These are phyloP conservation scores for Zymoseptoria passerinii DNA, from an alignment of 2,329 filamentous ascomycete genomes.

Conservation along the genomic window DNA sequence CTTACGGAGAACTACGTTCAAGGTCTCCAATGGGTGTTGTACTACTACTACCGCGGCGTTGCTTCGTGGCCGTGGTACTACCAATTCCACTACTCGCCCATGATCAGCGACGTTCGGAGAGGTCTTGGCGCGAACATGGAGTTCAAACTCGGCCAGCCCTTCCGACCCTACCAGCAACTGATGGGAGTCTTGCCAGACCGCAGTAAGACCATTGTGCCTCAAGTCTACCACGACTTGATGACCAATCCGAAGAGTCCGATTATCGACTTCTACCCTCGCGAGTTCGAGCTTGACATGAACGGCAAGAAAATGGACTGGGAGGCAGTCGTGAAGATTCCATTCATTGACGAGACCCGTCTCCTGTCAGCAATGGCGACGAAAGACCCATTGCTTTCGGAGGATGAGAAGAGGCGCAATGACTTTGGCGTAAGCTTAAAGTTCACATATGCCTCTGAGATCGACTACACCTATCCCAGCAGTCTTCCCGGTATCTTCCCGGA, in stretches of 20 bases:
- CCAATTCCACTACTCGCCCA: constrained; percentile 89
- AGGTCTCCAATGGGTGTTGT: constrained; percentile 94
- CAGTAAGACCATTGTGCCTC: constrained; percentile 91
- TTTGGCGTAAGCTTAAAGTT: constrained; percentile 94
- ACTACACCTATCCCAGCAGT: constrained; percentile 81
- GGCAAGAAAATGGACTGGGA: constrained; percentile 99
- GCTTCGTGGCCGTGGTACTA: constrained; percentile 99
- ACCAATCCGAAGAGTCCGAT: constrained; percentile 84
- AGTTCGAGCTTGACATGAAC: constrained; percentile 98
- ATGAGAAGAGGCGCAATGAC: constrained; percentile 74
- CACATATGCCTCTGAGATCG: constrained; percentile 66
- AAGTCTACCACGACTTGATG: constrained; percentile 85
- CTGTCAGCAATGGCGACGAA: constrained; percentile 78
- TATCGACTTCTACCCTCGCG: constrained; percentile 93
- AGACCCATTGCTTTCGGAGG: constrained; percentile 66
- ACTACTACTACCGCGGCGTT: constrained; percentile 95
- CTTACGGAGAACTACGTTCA: constrained; percentile 95
- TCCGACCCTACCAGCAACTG: constrained; percentile 88
- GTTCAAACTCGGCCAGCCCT: constrained; percentile 90
- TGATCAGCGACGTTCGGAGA: constrained; percentile 91
- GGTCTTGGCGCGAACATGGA: constrained; percentile 80
- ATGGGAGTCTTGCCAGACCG: constrained; percentile 97
- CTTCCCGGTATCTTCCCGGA: constrained; percentile 86
- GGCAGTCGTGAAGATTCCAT: constrained; percentile 96
- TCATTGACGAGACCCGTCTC: constrained; percentile 86